Conservation (phyloP, 1,284 basidiomycete species). For the Porogramme epimiltina region DNA sequence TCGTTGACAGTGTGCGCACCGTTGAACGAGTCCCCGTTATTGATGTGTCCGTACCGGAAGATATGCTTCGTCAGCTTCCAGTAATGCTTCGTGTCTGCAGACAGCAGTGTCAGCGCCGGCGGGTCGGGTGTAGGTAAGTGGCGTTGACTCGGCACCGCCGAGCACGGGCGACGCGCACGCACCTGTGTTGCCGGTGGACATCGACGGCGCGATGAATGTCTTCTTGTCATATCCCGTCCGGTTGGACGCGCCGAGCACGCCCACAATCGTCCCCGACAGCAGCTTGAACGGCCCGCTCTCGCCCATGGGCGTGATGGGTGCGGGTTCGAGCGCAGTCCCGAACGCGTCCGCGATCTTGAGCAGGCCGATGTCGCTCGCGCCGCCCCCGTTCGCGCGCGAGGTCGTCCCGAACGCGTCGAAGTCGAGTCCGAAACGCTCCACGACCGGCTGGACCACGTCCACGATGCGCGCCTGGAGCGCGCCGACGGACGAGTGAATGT, state of each 20-base stretch:
- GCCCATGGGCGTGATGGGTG: conserved; percentile 52
- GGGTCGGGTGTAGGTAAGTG: background rate
- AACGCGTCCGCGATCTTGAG: conserved; percentile 43
- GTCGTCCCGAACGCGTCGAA: conserved; percentile 49
- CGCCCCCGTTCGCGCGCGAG: conserved; percentile 13
- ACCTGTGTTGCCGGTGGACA: conserved; percentile 25
- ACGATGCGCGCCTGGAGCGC: conserved; percentile 44
- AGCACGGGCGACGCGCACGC: background rate
- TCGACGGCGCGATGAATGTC: conserved; percentile 26
- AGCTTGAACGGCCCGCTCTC: conserved; percentile 48
- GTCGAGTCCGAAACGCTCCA: conserved; percentile 49
- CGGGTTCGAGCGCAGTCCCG: conserved; percentile 49
- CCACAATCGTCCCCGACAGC: conserved; percentile 51
- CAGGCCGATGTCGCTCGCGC: conserved; percentile 20
- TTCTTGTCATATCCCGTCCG: conserved; percentile 33
- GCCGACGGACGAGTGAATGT: conserved; percentile 46
- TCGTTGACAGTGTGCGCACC: conserved; percentile 62
- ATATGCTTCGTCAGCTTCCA: conserved; percentile 51
- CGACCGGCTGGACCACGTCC: conserved; percentile 42
- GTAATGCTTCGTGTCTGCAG: conserved; percentile 46
- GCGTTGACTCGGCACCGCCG: too few relatives aligned
- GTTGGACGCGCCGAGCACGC: conserved; percentile 37
- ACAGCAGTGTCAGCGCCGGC: background rate
- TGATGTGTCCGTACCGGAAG: conserved; percentile 47
- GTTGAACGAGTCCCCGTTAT: conserved; percentile 29